Evolutionary conservation across 2,329 filamentous ascomycete genomes (phyloP), one percentile per base, ranked within the genome.

Genomic region (Oidium heveae): DNA sequence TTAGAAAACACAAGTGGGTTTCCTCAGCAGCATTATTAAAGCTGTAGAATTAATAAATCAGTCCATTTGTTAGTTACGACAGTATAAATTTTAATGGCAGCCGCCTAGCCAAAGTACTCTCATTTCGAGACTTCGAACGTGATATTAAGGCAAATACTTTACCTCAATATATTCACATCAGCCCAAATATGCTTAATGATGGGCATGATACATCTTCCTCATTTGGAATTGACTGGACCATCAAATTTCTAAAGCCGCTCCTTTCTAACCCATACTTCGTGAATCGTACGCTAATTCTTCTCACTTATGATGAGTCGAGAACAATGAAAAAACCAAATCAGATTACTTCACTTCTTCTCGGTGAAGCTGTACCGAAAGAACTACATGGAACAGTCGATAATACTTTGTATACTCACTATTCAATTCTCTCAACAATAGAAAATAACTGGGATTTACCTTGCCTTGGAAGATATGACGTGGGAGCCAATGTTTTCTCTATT

Each of bases 81-180:
- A 73, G 71, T 18, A 68, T 76, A 54, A 72, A 74, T 57, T 67
- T 70, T 47, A 72, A 73, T 57, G 66, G 67, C 7, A 66, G 67
- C 1, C 60, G 81, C 20, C 68, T 82, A 1, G 69, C 72, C 37
- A 72, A 75, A 57, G 72, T 82, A 59, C 78, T 80, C 64, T 80
- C 78, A 58, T 74, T 84, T 59, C 71, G 72, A 24, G 68, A 73
- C 55, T 84, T 85, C 66, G 67, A 76, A 41, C 66, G 69, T 8
- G 79, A 82, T 58, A 66, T 83, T 24, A 66, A 69, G 28, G 69
- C 69, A 46, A 67, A 76, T 57, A 66, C 67, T 9, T 70, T 84
- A 12, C 80, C 80, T 2, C 80, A 84, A 64, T 83, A 78, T 67
- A 71, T 74, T 41, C 77, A 79, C 64, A 73, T 80, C 65, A 74